Evolutionary conservation across 139 green algal species (phyloP), one percentile per base, ranked within the genome.

Genomic region (Chlorella sp.): DNA sequence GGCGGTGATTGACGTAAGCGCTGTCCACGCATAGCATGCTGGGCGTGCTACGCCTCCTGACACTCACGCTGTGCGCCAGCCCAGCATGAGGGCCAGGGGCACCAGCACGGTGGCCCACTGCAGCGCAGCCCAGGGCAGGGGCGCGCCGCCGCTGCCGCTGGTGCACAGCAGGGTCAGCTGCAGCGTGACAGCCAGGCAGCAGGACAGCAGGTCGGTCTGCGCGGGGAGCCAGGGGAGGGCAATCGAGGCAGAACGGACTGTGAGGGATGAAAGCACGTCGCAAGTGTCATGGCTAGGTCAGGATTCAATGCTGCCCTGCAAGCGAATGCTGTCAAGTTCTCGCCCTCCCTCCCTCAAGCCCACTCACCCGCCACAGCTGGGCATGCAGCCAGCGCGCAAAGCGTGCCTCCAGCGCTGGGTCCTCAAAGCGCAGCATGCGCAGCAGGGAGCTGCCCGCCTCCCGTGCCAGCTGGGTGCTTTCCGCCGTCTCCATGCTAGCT

Each of bases 391-490:
- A 34, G 39, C 11, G 34, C 0, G 71, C 71, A 56, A 78, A 78
- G 71, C 71, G 28, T 3, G 39, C 39, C 41, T 78, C 71, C 71
- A 57, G 26, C 12, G 16, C 34, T 0, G 71, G 41, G 71, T 60
- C 41, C 3, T 41, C 71, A 78, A 78, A 78, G 39, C 41, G 71
- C 71, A 78, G 71, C 71, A 78, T 39, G 71, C 71, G 39, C 28
- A 36, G 63, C 69, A 28, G 36, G 69, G 38, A 44, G 69, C 36
- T 56, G 69, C 23, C 69, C 18, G 36, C 36, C 69, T 75, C 69
- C 36, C 36, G 13, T 23, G 47, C 69, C 20, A 30, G 28, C 63
- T 38, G 9, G 23, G 63, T 28, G 25, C 28, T 69, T 4, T 9
- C 51, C 51, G 51, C 51, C 13, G 51, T 23, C 51, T 60, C 51